A percentile compares a stretch with the other conserved stretches of the same genome.
These are phyloP conservation scores for Cercospora sesami DNA, from an alignment of 2,329 filamentous ascomycete genomes.

Conservation along the genomic window DNA sequence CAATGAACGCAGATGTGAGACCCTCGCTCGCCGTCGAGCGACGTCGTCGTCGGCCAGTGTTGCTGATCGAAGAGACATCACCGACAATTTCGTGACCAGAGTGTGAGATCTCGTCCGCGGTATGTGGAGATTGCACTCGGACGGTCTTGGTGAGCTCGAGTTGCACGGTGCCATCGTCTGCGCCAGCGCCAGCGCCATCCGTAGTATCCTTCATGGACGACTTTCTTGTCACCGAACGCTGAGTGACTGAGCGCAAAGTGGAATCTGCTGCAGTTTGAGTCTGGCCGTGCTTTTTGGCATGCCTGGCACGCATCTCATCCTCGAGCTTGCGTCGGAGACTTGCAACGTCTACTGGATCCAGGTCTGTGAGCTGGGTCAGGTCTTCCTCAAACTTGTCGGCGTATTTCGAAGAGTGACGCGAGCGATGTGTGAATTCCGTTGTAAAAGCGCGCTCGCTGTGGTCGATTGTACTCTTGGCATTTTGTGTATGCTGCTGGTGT, in stretches of 20 bases:
- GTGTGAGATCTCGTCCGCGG: conserved; percentile 36
- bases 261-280: conserved; percentile 38
- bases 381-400: conserved; percentile 34
- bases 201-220: conserved; percentile 57
- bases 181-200: conserved; percentile 31
- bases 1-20: conserved; percentile 62
- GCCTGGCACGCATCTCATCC: conserved; percentile 44
- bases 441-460: background rate
- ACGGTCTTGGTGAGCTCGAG: conserved; percentile 37
- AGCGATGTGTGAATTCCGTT: conserved; percentile 8
- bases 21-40: conserved; percentile 51
- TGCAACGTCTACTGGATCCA: conserved; percentile 55
- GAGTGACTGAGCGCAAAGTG: conserved; percentile 42
- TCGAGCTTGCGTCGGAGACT: conserved; percentile 57
- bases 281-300: conserved; percentile 6
- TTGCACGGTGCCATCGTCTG: conserved; percentile 40
- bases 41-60: conserved; percentile 48
- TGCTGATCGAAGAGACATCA: conserved; percentile 52
- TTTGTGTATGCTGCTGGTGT: background rate
- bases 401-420: conserved; percentile 15
- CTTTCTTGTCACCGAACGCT: conserved; percentile 50
- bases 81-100: conserved; percentile 31
- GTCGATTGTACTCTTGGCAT: background rate
- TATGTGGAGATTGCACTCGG: conserved; percentile 41
- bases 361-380: conserved; percentile 57